Base-by-base conservation (phyloP, 768 basidiomycete genomes). In the Naganishia vishniacii region DNA sequence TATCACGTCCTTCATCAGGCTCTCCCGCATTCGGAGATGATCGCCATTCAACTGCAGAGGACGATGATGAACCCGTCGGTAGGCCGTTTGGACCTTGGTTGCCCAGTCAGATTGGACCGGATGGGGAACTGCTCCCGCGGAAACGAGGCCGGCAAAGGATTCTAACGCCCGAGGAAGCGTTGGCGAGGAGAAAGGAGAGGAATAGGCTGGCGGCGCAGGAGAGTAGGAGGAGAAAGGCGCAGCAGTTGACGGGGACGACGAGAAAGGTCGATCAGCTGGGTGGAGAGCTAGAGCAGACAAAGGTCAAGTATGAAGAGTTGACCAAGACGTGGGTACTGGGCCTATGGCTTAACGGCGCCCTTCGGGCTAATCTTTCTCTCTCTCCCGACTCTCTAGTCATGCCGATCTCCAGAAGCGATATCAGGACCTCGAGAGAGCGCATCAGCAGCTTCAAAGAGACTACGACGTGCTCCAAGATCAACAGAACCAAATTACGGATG, bases 161-260 rank as follows among this genome's bases (percentile, higher is more conserved):
- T 16, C 23, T 56, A 20, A 56, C 53, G 26, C 53, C 53, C 3
- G 53, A 56, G 20, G 53, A 56, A 18, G 53, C 53, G 6, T 20
- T 56, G 32, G 53, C 53, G n/a, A 56, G 53, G 23, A 37, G 53
- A 23, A 56, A 56, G 34, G 53, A 56, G 34, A 12, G 53, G n/a
- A 56, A 56, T 40, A 15, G 53, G 23, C 18, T 56, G 8, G 59
- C 59, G 7, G 45, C 59, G 26, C 41, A 60, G 28, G 59, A 44
- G 28, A 60, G 59, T 9, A 60, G 45, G 25, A 44, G 59, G 59
- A 60, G 40, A 60, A 44, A 60, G 42, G 53, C 53, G 9, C 59
- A 60, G 45, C 42, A 60, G 59, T 34, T 60, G 28, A 28, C 41
- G 25, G 45, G 41, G 4, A 60, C 31, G n/a, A 42, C 34, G 7